Percentiles rank a stretch among this genome's conserved stretches.
phyloP scores from a whole-genome alignment of 176 grass and related monocot species.

The Musa itinerans region DNA sequence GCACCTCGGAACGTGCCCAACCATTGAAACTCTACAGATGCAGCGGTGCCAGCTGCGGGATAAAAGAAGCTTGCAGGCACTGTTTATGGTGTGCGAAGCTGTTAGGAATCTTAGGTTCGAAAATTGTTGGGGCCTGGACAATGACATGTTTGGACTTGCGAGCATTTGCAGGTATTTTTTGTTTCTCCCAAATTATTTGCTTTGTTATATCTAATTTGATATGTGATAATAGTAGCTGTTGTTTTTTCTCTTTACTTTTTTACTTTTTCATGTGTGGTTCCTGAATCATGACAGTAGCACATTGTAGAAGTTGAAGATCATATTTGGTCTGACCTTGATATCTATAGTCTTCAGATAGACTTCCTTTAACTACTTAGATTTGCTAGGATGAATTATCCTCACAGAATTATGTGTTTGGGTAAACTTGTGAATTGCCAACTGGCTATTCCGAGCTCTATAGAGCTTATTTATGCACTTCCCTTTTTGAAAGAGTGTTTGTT shows the following conservation, averaged over 20 bases:
- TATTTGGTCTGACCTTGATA: background rate
- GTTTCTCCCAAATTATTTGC: background rate
- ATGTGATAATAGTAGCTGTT: background rate
- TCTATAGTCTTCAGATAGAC: too few species aligned
- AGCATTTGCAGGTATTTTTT: conserved; percentile 61
- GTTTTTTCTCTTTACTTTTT: background rate
- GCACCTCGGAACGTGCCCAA: conserved; percentile 79
- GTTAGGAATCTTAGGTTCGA: conserved; percentile 61
- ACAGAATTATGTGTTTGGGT: too few species aligned
- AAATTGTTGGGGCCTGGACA: conserved; percentile 90
- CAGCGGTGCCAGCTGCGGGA: conserved; percentile 68
- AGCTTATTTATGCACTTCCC: too few species aligned
- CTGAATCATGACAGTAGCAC: background rate
- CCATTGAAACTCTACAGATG: conserved; percentile 71
- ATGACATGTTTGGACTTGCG: conserved; percentile 60
- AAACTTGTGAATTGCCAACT: too few species aligned
- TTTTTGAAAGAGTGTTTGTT: too few species aligned
- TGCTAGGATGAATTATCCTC: too few species aligned
- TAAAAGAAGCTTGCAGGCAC: conserved; percentile 43
- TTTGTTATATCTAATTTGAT: background rate
- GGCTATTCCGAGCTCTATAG: too few species aligned
- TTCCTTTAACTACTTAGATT: too few species aligned
- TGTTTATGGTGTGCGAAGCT: conserved; percentile 77
- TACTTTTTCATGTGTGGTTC: background rate
- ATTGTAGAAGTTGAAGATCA: background rate